phyloP scores from a whole-genome alignment of 2,329 filamentous ascomycete genomes.

The Arthrobotrys sphaeroides region DNA sequence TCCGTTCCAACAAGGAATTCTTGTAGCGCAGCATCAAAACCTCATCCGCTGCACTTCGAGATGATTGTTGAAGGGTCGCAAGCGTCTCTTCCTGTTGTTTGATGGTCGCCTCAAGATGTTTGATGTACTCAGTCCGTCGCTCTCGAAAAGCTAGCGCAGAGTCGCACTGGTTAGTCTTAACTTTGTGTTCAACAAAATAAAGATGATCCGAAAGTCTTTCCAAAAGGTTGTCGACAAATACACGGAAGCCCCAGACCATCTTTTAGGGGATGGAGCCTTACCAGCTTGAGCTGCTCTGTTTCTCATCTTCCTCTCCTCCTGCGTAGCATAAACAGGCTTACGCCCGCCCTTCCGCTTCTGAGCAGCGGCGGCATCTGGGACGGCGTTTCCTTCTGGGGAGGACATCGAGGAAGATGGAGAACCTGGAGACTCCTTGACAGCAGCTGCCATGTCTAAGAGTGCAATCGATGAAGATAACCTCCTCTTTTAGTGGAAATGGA shows the following conservation, averaged over 20 bases:
- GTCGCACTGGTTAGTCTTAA: conserved; percentile 20
- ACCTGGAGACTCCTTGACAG: conserved; percentile 58
- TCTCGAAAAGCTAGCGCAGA: conserved; percentile 76
- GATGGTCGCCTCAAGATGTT: conserved; percentile 96
- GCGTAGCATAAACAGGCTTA: conserved; percentile 98
- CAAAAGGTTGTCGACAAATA: conserved; percentile 13
- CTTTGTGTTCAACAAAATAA: conserved; percentile 24
- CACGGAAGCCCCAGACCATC: background rate
- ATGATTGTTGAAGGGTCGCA: conserved; percentile 89
- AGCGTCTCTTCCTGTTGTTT: conserved; percentile 95
- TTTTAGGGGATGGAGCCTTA: conserved; percentile 41
- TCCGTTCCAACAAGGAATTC: conserved; percentile 93
- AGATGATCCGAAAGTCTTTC: conserved; percentile 10
- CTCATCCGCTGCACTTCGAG: conserved; percentile 93
- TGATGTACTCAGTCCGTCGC: conserved; percentile 97
- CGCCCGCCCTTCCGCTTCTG: conserved; percentile 97
- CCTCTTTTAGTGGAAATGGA: conserved; percentile 29
- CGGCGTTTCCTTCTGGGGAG: conserved; percentile 56
- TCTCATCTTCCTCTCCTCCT: conserved; percentile 96
- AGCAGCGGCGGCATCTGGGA: conserved; percentile 53
- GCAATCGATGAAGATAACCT: conserved; percentile 23
- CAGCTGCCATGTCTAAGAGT: conserved; percentile 55
- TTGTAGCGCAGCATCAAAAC: conserved; percentile 98
- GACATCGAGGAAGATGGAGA: conserved; percentile 58
- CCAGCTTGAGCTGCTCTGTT: conserved; percentile 95